Percentiles rank a stretch among this genome's conserved stretches.
Conservation (phyloP, 2,329 filamentous ascomycete genomes). For the Phaeosphaeriaceae sp. region DNA sequence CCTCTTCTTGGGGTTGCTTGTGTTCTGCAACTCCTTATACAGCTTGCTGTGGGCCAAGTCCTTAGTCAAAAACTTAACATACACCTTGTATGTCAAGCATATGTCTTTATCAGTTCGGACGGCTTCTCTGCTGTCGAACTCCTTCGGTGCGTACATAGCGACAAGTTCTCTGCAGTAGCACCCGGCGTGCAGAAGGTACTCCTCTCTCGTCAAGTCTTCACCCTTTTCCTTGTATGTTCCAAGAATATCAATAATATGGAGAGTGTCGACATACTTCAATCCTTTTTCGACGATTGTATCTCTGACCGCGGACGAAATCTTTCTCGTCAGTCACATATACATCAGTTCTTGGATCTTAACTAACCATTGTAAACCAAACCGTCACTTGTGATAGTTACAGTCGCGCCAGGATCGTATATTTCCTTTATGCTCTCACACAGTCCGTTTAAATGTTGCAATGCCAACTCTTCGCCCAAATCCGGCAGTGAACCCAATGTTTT, state of each 20-base stretch:
- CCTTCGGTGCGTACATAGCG: neutral
- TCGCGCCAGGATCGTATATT: constrained; percentile 49
- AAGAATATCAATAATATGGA: no score
- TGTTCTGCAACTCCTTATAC: constrained; percentile 4
- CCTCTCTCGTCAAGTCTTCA: no score
- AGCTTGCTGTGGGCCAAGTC: constrained; percentile 12
- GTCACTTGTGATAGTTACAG: constrained; percentile 50
- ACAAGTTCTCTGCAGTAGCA: neutral
- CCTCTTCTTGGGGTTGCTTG: constrained; percentile 11
- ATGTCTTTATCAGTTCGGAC: constrained; percentile 11
- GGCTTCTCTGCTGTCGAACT: neutral
- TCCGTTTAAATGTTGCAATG: constrained; percentile 49
- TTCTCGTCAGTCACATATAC: no score
- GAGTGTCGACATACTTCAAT: no score
- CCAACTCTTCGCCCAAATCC: constrained; percentile 53
- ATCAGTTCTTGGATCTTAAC: neutral
- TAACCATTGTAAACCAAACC: constrained; percentile 50
- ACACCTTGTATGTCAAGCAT: constrained; percentile 25
- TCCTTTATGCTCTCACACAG: constrained; percentile 49
- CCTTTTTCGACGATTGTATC: no score
- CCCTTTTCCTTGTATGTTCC: no score
- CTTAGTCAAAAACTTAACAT: constrained; percentile 21
- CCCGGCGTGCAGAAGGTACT: constrained; percentile 5
- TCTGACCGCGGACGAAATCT: constrained; percentile 42
- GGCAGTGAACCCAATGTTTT: constrained; percentile 61